Percentiles rank a stretch among this genome's conserved stretches.
These are phyloP conservation scores for Omphalotus olearius DNA, from an alignment of 1,284 basidiomycete genomes.

Conservation along the genomic window DNA sequence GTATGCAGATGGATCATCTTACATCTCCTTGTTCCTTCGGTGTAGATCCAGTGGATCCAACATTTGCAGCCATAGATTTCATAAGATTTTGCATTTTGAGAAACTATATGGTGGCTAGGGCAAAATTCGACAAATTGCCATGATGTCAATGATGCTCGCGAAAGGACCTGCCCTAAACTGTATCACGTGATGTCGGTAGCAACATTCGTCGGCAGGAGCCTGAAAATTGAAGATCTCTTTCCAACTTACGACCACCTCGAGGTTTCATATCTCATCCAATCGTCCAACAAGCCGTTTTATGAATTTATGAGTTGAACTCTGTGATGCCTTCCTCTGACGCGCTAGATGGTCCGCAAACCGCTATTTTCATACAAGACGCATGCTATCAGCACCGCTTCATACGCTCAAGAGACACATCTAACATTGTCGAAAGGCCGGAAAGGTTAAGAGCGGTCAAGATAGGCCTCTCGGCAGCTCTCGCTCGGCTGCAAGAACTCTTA, in stretches of 20 bases:
- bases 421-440: slow-evolving; percentile 86
- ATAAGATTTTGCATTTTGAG: not conserved
- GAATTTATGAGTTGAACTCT: no score
- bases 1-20: not conserved
- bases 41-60: not conserved
- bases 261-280: no score
- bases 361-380: slow-evolving; percentile 56
- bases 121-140: not conserved
- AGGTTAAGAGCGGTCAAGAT: slow-evolving; percentile 79
- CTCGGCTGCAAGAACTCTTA: slow-evolving; percentile 55
- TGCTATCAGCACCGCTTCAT: slow-evolving; percentile 78
- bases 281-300: no score
- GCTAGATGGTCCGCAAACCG: slow-evolving; percentile 8
- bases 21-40: slow-evolving; percentile 16
- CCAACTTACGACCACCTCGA: no score
- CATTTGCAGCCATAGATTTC: not conserved
- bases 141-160: not conserved
- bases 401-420: slow-evolving; percentile 65
- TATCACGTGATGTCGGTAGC: not conserved
- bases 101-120: no score
- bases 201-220: no score
- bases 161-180: slow-evolving; percentile 4
- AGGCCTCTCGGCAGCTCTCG: slow-evolving; percentile 75
- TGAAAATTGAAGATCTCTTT: no score
- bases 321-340: not conserved